Evolutionary conservation across 139 green algal species (phyloP).

Genomic region (Yamagishiella unicocca): DNA sequence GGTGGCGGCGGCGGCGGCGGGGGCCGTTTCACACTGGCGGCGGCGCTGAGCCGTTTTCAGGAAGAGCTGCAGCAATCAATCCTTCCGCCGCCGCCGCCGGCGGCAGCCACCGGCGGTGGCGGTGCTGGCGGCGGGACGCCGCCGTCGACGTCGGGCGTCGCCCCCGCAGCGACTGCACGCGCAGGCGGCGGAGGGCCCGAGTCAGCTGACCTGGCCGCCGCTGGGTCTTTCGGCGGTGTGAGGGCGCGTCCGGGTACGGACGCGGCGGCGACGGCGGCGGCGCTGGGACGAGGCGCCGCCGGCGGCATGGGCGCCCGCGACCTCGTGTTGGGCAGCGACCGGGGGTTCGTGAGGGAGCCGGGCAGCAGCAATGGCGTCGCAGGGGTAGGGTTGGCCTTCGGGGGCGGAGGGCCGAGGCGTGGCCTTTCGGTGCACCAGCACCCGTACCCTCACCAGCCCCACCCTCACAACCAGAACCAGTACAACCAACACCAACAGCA

Average conservation of each 20-base stretch:
- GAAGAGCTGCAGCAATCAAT: constrained; percentile 36
- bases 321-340: background rate
- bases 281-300: background rate
- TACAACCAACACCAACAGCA: background rate
- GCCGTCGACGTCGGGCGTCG: background rate
- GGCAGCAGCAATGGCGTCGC: constrained; percentile 34
- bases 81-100: background rate
- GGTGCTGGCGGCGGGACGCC: background rate
- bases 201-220: no score
- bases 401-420: background rate
- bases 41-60: constrained; percentile 28
- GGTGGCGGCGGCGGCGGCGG: background rate
- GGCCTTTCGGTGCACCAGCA: no score
- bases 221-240: background rate
- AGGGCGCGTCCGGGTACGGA: background rate
- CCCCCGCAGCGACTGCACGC: background rate
- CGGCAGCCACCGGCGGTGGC: background rate
- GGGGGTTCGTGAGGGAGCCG: background rate
- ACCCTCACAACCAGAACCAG: background rate
- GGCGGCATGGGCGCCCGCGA: background rate
- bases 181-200: background rate
- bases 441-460: background rate
- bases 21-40: constrained; percentile 18
- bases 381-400: background rate
- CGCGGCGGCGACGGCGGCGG: background rate